A percentile compares a stretch with the other conserved stretches of the same genome.
These are phyloP conservation scores for Aspergillus hancockii DNA, from an alignment of 495 filamentous ascomycete genomes.

Conservation along the genomic window DNA sequence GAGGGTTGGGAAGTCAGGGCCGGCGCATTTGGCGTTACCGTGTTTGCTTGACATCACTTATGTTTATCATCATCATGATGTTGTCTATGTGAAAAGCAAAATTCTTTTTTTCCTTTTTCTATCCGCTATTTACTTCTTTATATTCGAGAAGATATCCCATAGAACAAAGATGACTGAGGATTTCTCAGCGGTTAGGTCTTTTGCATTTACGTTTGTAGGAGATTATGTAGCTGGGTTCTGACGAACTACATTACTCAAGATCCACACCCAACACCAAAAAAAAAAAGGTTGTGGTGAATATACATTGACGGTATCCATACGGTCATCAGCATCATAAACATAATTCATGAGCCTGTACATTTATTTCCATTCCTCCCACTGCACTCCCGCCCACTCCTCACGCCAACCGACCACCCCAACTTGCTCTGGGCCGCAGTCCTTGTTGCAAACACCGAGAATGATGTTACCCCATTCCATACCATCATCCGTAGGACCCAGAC, in stretches of 20 bases:
- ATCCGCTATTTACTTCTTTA: constrained; percentile 6
- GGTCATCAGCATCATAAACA: constrained; percentile 3
- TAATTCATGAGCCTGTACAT: constrained; percentile 5
- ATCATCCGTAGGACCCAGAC: constrained; percentile 42
- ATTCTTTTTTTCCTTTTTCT: background rate
- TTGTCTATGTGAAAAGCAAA: constrained; percentile 12
- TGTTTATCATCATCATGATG: constrained; percentile 17
- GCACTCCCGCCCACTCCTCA: constrained; percentile 96
- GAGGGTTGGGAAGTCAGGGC: constrained; percentile 30
- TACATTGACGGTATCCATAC: background rate
- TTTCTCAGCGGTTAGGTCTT: background rate
- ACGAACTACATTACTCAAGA: too few species aligned
- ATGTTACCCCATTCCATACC: constrained; percentile 99
- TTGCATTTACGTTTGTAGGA: background rate
- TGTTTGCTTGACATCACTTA: constrained; percentile 29
- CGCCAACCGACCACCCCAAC: constrained; percentile 64
- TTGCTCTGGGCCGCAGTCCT: constrained; percentile 62
- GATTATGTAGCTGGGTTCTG: background rate
- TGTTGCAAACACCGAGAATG: constrained; percentile 80
- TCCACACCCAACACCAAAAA: too few species aligned
- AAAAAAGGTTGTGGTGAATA: background rate
- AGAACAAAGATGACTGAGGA: constrained; percentile 10
- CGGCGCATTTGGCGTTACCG: constrained; percentile 34
- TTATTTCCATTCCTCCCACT: constrained; percentile 80
- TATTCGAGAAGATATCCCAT: constrained; percentile 10